Evolutionary conservation across 1,284 basidiomycete species (phyloP).

Genomic region (Anthracocystis panici-leucophaei): DNA sequence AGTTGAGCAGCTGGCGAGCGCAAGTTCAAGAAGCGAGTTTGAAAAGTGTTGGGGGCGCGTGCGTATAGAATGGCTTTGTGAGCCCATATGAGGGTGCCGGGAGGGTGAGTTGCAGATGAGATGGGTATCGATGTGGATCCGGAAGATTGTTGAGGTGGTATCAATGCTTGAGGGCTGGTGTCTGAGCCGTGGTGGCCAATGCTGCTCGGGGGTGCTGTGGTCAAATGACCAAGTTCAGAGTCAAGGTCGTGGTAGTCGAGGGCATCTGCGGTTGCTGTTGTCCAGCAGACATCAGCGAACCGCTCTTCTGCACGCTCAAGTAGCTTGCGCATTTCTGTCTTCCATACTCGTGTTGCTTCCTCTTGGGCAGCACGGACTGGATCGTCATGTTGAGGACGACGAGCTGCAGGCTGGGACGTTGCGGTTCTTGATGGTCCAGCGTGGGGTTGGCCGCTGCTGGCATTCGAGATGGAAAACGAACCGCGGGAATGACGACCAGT

Average conservation of each 20-base stretch:
- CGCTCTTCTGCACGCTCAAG: slow-evolving; percentile 49
- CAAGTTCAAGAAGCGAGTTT: slow-evolving; percentile 76
- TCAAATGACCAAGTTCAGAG: slow-evolving; percentile 14
- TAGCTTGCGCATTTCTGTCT: slow-evolving; percentile 48
- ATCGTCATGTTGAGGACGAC: slow-evolving; percentile 13
- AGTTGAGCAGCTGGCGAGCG: slow-evolving; percentile 70
- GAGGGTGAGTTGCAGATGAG: background rate
- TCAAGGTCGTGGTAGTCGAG: slow-evolving; percentile 22
- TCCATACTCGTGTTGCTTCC: slow-evolving; percentile 53
- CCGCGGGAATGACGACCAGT: background rate
- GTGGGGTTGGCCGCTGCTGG: background rate
- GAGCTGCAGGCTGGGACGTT: background rate
- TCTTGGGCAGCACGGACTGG: slow-evolving; percentile 43
- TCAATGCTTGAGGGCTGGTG: slow-evolving; percentile 2
- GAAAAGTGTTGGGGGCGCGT: slow-evolving; percentile 74
- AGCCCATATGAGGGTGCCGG: slow-evolving; percentile 75
- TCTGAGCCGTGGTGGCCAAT: slow-evolving; percentile 2
- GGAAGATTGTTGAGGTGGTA: slow-evolving; percentile 7
- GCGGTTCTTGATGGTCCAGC: slow-evolving; percentile 19
- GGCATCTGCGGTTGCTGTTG: slow-evolving; percentile 14
- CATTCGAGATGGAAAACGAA: background rate
- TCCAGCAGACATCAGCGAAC: slow-evolving; percentile 64
- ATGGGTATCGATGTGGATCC: slow-evolving; percentile 16
- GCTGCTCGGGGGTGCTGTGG: background rate
- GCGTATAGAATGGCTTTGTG: slow-evolving; percentile 97